Percentiles rank a stretch among this genome's conserved stretches.
These are phyloP conservation scores for Penstemon davidsonii DNA, from an alignment of 257 asterid species.

Conservation along the genomic window DNA sequence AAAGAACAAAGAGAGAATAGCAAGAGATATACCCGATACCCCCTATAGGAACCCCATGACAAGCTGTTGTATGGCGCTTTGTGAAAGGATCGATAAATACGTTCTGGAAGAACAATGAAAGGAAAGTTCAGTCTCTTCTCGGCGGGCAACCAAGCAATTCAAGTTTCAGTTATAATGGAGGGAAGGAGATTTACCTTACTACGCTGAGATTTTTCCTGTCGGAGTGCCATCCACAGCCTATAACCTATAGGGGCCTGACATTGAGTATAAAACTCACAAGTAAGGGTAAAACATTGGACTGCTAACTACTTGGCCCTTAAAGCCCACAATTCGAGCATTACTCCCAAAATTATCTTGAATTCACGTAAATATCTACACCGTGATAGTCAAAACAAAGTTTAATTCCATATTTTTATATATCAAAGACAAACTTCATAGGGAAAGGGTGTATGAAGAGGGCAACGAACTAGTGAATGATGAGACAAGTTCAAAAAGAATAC, in stretches of 20 bases:
- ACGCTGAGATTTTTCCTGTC: conserved; percentile 44
- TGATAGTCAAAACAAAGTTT: background rate
- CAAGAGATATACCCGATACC: conserved; percentile 76
- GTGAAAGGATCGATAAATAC: conserved; percentile 80
- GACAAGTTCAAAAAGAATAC: conserved; percentile 45
- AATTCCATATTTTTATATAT: conserved; percentile 1
- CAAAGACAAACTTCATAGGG: conserved; percentile 18
- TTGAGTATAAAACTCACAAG: conserved; percentile 7
- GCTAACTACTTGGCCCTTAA: background rate
- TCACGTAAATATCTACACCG: conserved; percentile 2
- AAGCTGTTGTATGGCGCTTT: conserved; percentile 69
- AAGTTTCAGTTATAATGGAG: conserved; percentile 28
- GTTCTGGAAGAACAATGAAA: conserved; percentile 50
- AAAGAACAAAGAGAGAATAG: background rate
- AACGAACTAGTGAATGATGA: conserved; percentile 9
- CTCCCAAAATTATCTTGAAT: conserved; percentile 9
- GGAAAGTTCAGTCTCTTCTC: conserved; percentile 20
- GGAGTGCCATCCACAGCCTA: conserved; percentile 74
- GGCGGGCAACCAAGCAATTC: conserved; percentile 17
- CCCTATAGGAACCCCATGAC: conserved; percentile 95
- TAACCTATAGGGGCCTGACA: conserved; percentile 84
- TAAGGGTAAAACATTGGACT: conserved; percentile 18
- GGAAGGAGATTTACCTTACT: conserved; percentile 36
- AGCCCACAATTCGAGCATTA: conserved; percentile 1
- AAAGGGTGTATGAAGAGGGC: conserved; percentile 16